A percentile compares a stretch with the other conserved stretches of the same genome.
Conservation (phyloP, 768 basidiomycete species). For the Boletales sp. region DNA sequence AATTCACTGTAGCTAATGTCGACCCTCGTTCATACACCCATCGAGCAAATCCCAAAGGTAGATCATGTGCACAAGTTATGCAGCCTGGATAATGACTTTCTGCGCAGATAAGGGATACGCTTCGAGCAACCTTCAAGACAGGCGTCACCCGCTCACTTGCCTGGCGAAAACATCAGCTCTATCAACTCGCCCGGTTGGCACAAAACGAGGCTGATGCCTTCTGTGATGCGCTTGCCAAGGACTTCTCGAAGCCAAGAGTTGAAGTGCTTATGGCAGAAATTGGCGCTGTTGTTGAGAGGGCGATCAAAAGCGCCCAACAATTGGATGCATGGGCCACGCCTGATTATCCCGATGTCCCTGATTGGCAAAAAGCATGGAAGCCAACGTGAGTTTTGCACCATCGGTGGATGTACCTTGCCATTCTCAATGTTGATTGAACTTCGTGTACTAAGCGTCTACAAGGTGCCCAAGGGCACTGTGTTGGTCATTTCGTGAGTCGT, state of each 20-base stretch:
- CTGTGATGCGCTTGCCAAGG: slow-evolving; percentile 39
- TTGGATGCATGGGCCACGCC: slow-evolving; percentile 59
- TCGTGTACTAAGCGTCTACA: slow-evolving; percentile 33
- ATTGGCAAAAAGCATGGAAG: slow-evolving; percentile 47
- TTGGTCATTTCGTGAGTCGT: slow-evolving; percentile 54
- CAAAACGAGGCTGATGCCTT: slow-evolving; percentile 60
- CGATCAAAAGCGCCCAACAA: slow-evolving; percentile 41
- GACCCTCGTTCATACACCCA: slow-evolving; percentile 11
- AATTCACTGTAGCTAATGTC: slow-evolving; percentile 7
- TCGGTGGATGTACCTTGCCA: too few relatives aligned
- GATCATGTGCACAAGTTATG: too few relatives aligned
- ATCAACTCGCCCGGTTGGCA: slow-evolving; percentile 55
- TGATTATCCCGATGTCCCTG: slow-evolving; percentile 34
- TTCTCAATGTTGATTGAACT: background rate
- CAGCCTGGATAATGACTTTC: background rate
- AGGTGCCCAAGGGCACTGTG: slow-evolving; percentile 58
- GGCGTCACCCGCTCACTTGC: slow-evolving; percentile 48
- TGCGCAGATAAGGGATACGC: slow-evolving; percentile 31
- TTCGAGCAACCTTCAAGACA: slow-evolving; percentile 48
- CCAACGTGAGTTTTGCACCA: slow-evolving; percentile 33
- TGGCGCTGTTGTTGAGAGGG: slow-evolving; percentile 38
- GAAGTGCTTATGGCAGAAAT: slow-evolving; percentile 43
- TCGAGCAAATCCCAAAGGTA: slow-evolving; percentile 26
- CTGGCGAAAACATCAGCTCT: slow-evolving; percentile 64
- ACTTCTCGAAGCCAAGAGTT: slow-evolving; percentile 46